A percentile compares a stretch with the other conserved stretches of the same genome.
Conservation (phyloP, 176 grass and related monocot genomes). For the Aegilops tauschii region DNA sequence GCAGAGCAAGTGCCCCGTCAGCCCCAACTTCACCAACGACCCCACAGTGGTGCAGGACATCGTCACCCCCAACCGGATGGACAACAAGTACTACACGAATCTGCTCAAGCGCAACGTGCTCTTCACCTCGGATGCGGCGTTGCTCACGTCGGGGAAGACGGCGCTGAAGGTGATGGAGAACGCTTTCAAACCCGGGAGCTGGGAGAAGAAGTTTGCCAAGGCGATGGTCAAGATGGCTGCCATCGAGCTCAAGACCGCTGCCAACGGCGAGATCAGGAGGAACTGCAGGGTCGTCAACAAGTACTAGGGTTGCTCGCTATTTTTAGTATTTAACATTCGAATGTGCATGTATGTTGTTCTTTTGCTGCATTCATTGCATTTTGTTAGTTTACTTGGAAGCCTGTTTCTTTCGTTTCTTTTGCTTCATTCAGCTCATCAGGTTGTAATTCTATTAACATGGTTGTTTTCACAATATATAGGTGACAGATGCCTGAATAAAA, state of each 20-base stretch:
- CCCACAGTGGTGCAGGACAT: slow-evolving; percentile 26
- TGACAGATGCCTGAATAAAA: neutral
- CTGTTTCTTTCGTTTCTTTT: neutral
- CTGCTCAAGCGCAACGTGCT: slow-evolving; percentile 10
- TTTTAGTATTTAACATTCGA: too few species aligned
- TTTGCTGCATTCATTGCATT: neutral
- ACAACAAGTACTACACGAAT: slow-evolving; percentile 56
- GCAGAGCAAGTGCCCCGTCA: slow-evolving; percentile 13
- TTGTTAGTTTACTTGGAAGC: neutral
- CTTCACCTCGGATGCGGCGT: slow-evolving; percentile 40
- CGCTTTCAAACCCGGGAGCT: neutral
- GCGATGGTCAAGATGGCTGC: slow-evolving; percentile 41
- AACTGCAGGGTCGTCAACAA: slow-evolving; percentile 35
- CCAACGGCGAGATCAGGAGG: slow-evolving; percentile 37
- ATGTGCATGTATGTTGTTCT: too few species aligned
- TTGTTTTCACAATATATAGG: too few species aligned
- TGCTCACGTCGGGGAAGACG: neutral
- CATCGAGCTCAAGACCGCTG: slow-evolving; percentile 32
- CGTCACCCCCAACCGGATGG: slow-evolving; percentile 8
- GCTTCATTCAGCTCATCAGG: neutral
- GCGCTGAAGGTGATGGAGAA: neutral
- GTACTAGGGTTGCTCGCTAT: neutral
- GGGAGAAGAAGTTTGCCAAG: slow-evolving; percentile 25
- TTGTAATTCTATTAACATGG: neutral
- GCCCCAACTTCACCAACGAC: slow-evolving; percentile 14